Conservation (phyloP, 2,329 filamentous ascomycete genomes). For the Graphilbum ipis-grandicollis region DNA sequence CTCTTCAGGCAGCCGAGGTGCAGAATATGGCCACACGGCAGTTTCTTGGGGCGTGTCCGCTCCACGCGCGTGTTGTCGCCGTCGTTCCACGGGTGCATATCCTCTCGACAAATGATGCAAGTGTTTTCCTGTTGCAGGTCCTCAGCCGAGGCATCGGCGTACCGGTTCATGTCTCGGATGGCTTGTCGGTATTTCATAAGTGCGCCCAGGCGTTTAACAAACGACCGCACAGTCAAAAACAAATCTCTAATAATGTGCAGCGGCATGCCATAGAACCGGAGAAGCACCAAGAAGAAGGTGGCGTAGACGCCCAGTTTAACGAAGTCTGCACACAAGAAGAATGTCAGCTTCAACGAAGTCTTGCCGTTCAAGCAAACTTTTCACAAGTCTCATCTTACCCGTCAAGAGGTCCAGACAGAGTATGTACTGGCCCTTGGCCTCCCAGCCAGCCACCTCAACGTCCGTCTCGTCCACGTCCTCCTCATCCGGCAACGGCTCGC, state of each 20-base stretch:
- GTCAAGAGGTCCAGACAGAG: slow-evolving; percentile 74
- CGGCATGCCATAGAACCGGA: slow-evolving; percentile 85
- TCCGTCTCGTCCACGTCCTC: slow-evolving; percentile 79
- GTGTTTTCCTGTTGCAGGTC: slow-evolving; percentile 78
- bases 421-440: slow-evolving; percentile 84
- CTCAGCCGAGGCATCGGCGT: slow-evolving; percentile 76
- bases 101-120: slow-evolving; percentile 94
- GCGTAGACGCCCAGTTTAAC: slow-evolving; percentile 80
- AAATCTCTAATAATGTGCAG: slow-evolving; percentile 95
- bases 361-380: no score
- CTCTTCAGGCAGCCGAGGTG: slow-evolving; percentile 90
- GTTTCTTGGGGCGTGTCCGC: slow-evolving; percentile 76
- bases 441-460: slow-evolving; percentile 89
- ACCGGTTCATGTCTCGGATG: slow-evolving; percentile 85
- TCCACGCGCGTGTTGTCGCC: slow-evolving; percentile 56
- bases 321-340: slow-evolving; percentile 42
- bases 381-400: slow-evolving; percentile 35
- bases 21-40: slow-evolving; percentile 88
- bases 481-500: slow-evolving; percentile 30
- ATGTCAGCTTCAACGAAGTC: not conserved
- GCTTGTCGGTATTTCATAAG: slow-evolving; percentile 82
- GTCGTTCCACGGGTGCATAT: slow-evolving; percentile 69
- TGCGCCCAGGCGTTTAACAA: slow-evolving; percentile 75
- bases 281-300: slow-evolving; percentile 81
- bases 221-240: slow-evolving; percentile 84